Base-by-base conservation (phyloP, 2,329 filamentous ascomycete genomes). In the Aspergillus sp. region DNA sequence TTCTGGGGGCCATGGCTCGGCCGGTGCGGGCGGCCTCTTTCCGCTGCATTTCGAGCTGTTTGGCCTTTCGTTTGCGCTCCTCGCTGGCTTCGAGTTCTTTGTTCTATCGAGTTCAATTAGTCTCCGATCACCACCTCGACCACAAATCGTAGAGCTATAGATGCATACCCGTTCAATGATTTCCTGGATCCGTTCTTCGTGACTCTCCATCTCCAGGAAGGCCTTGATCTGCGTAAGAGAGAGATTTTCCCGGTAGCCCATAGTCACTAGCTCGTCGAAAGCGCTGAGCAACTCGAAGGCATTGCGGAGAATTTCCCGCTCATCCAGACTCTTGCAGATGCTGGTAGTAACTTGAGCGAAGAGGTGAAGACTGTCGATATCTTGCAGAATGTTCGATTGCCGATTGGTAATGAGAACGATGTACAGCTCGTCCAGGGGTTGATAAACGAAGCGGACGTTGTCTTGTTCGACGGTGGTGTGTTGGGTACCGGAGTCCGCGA, bases 371-470 rank as follows among this genome's bases (percentile, higher is more conserved):
- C 94, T 96, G 76, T 97, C 94, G 73, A 99, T 99, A 75, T 99
- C 94, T 77, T 99, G 94, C 47, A 99, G 83, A 63, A 99, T 99
- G 77, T 99, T 99, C 74, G 93, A 97, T 80, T 97, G 94, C 66
- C 91, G 89, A 81, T 99, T 99, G 73, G 95, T 99, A 76, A 99
- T 97, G 68, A 99, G 85, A 61, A 99, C 93, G 85, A 99, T 97
- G 83, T 99, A 99, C 60, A 99, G 86, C 79, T 99, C 95, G 77
- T 99, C 95, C 60, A 99, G 83, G 55, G 94, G 95, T 74, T 99
- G 94, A 80, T 99, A 99, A 53, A 99, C 94, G 71, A 96, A 99
- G 78, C 94, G 93, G 68, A 99, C 94, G 79, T 96, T 97, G 79
- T 99, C 95, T 76, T 97, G 92, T 76, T 99, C 94, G 66, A 97